Evolutionary conservation across 192 early-diverging fungal species (phyloP), one percentile per base, ranked within the genome.

Genomic region (Spizellomyces sp.): DNA sequence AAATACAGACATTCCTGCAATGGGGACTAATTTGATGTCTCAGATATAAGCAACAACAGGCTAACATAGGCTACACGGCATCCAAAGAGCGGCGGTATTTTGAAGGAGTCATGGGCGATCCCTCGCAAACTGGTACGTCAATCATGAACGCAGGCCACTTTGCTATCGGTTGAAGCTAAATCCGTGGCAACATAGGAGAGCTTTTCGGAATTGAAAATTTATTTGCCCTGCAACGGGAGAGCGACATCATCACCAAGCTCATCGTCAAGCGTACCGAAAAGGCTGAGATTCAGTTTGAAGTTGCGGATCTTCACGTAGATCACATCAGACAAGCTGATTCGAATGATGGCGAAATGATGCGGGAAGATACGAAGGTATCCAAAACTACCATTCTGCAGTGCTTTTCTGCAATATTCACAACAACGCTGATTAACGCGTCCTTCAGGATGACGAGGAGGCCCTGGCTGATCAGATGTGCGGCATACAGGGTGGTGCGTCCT

Each of bases 201-300:
- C 59, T 61, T 17, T 61, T 61, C 41, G 59, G 59, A 22, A 61
- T 22, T 22, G 59, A 61, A 17, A 61, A 61, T 22, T 12, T 61
- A 12, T 61, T 61, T 22, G 59, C 59, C 10, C 59, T 61, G 15
- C 59, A 61, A 14, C 59, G 22, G 10, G 59, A 61, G 22, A 17
- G 15, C 59, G 59, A 61, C 41, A 1, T 61, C 4, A 61, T 61
- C 4, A 61, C 59, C 0, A 61, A 61, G 21, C 21, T 61, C 21
- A 61, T 61, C 59, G 12, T 61, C 15, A 61, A 61, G 22, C 12
- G 59, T 12, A 61, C 59, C 4, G 59, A 61, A 41, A 22, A 17
- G 2, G 59, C 59, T 4, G 59, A 61, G 4, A 61, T 61, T 12
- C 12, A 12, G 59, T 61, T 27, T 22, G 15, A 61, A 12, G 59